These are phyloP conservation scores for Nicotiana benthamiana DNA, from an alignment of 257 asterid genomes.

Conservation along the genomic window DNA sequence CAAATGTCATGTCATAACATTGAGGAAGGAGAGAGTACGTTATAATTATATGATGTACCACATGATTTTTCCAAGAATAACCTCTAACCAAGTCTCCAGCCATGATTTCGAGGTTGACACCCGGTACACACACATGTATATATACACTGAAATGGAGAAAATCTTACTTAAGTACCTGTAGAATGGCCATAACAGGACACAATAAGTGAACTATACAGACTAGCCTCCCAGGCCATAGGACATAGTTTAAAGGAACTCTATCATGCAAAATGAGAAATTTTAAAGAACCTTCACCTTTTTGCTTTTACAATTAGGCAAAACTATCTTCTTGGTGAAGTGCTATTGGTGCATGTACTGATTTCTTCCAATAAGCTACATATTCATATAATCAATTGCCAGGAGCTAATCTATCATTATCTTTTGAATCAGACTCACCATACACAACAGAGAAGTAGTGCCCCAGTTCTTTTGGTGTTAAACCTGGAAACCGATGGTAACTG, in stretches of 20 bases:
- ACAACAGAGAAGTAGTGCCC: slow-evolving; percentile 58
- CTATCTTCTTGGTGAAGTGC: background rate
- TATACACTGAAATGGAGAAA: background rate
- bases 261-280: background rate
- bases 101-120: background rate
- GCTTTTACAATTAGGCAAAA: background rate
- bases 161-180: background rate
- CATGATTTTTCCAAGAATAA: background rate
- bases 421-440: slow-evolving; percentile 43
- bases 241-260: background rate
- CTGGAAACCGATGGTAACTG: slow-evolving; percentile 72
- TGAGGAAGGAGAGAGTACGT: background rate
- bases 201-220: background rate
- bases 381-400: background rate
- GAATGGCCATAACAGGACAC: background rate
- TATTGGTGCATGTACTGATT: background rate
- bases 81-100: background rate
- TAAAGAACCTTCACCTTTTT: background rate
- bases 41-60: too few relatives aligned
- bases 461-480: slow-evolving; percentile 62
- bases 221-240: background rate
- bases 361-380: background rate
- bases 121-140: background rate
- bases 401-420: slow-evolving; percentile 12
- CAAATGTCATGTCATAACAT: too few relatives aligned